These are phyloP conservation scores for Leccinum disarticulatum DNA, from an alignment of 768 basidiomycete genomes.

Conservation along the genomic window DNA sequence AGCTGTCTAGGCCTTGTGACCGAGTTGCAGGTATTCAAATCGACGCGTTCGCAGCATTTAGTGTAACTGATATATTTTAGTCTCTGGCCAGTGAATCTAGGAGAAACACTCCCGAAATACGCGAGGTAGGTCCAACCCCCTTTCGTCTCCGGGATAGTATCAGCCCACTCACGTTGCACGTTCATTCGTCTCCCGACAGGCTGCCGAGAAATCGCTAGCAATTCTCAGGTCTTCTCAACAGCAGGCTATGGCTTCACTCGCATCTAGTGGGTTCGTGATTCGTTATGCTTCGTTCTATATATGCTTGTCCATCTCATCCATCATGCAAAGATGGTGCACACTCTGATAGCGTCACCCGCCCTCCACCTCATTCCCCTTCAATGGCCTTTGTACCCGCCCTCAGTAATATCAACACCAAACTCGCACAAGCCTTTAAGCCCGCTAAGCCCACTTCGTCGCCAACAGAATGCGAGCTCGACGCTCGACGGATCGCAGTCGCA, in stretches of 20 bases:
- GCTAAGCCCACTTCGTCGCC: no score
- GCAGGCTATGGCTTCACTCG: slow-evolving; percentile 66
- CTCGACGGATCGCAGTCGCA: no score
- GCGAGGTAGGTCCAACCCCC: slow-evolving; percentile 61
- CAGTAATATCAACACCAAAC: no score
- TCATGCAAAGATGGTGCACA: slow-evolving; percentile 64
- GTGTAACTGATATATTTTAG: slow-evolving; percentile 37
- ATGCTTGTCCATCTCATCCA: not conserved
- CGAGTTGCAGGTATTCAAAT: slow-evolving; percentile 48
- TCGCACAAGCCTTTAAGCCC: no score
- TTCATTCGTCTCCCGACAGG: slow-evolving; percentile 40
- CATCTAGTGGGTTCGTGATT: slow-evolving; percentile 56
- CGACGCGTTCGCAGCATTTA: not conserved
- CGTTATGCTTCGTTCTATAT: not conserved
- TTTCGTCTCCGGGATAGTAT: not conserved
- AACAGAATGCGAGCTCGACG: no score
- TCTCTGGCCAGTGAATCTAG: slow-evolving; percentile 87
- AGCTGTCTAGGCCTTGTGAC: no score
- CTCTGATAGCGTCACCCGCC: slow-evolving; percentile 58
- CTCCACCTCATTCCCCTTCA: no score
- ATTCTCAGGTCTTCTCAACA: slow-evolving; percentile 80
- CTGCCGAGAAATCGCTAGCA: slow-evolving; percentile 83
- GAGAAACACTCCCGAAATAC: slow-evolving; percentile 85
- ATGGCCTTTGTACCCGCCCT: no score
- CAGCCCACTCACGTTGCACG: slow-evolving; percentile 9